phyloP scores from a whole-genome alignment of 2,329 filamentous ascomycete species.

The Reticulascus tulasneorum region DNA sequence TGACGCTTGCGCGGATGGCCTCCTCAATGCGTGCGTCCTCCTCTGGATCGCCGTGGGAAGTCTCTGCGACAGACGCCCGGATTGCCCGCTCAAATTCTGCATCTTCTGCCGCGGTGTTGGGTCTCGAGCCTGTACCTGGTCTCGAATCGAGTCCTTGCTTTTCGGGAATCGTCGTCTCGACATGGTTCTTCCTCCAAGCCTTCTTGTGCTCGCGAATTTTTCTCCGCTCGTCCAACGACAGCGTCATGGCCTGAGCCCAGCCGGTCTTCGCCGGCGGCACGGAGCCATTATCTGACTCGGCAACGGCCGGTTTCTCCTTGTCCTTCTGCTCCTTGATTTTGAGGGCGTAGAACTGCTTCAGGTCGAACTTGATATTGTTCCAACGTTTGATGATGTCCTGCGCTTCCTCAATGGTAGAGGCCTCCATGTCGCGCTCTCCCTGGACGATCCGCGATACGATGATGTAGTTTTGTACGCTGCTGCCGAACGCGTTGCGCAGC shows the following conservation, averaged over 20 bases:
- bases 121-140: constrained; percentile 11
- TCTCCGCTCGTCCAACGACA: constrained; percentile 49
- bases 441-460: constrained; percentile 72
- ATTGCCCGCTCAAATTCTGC: constrained; percentile 71
- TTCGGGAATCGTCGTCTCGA: constrained; percentile 16
- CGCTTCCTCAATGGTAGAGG: constrained; percentile 54
- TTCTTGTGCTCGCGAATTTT: constrained; percentile 45
- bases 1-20: constrained; percentile 69
- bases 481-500: constrained; percentile 65
- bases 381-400: constrained; percentile 62
- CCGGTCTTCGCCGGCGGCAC: constrained; percentile 34
- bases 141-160: constrained; percentile 13
- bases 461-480: constrained; percentile 74
- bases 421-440: constrained; percentile 62
- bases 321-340: constrained; percentile 42
- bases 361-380: constrained; percentile 55
- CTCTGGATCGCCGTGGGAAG: constrained; percentile 62
- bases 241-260: constrained; percentile 44
- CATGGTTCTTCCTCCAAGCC: constrained; percentile 32
- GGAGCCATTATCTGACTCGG: constrained; percentile 15
- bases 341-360: constrained; percentile 55
- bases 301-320: constrained; percentile 21
- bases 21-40: constrained; percentile 70
- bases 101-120: constrained; percentile 32
- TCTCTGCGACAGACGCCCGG: constrained; percentile 62